phyloP scores from a whole-genome alignment of 192 early-diverging fungal genomes.

The Coemansia sp. region DNA sequence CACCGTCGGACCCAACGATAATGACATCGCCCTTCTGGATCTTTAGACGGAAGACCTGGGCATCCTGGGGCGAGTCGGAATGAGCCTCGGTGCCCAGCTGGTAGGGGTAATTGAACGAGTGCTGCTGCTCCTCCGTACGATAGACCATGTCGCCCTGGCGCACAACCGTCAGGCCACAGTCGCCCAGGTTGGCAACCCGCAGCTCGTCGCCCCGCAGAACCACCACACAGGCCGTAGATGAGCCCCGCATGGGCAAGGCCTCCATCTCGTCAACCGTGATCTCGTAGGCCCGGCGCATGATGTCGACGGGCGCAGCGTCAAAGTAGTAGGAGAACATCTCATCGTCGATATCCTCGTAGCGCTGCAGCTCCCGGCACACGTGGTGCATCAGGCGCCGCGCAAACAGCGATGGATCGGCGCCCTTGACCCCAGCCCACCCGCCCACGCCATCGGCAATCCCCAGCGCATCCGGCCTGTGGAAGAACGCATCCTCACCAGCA shows the following conservation, averaged over 20 bases:
- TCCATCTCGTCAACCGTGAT: conserved; percentile 65
- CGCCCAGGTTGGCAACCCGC: conserved; percentile 90
- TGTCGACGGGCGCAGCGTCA: conserved; percentile 72
- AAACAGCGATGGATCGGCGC: conserved; percentile 87
- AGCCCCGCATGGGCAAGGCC: conserved; percentile 69
- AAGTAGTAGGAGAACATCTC: conserved; percentile 74
- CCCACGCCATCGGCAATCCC: conserved; percentile 96
- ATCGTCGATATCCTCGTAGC: conserved; percentile 76
- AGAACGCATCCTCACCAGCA: conserved; percentile 94
- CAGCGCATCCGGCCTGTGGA: conserved; percentile 74
- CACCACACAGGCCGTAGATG: conserved; percentile 84
- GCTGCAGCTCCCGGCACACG: conserved; percentile 71
- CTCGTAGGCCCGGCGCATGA: conserved; percentile 75
- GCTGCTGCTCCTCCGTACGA: conserved; percentile 94
- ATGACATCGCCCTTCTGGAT: conserved; percentile 90
- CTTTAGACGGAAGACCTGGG: conserved; percentile 77
- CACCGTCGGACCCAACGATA: conserved; percentile 85
- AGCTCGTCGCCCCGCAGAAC: conserved; percentile 88
- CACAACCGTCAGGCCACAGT: conserved; percentile 87
- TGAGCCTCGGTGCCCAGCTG: conserved; percentile 84
- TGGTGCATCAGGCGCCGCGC: conserved; percentile 94
- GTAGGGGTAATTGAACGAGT: conserved; percentile 98
- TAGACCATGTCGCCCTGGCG: conserved; percentile 84
- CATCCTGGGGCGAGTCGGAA: conserved; percentile 74
- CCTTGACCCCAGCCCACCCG: conserved; percentile 76